Conservation (phyloP, 192 early-diverging fungal species). For the Gorgonomyces haynaldii region DNA sequence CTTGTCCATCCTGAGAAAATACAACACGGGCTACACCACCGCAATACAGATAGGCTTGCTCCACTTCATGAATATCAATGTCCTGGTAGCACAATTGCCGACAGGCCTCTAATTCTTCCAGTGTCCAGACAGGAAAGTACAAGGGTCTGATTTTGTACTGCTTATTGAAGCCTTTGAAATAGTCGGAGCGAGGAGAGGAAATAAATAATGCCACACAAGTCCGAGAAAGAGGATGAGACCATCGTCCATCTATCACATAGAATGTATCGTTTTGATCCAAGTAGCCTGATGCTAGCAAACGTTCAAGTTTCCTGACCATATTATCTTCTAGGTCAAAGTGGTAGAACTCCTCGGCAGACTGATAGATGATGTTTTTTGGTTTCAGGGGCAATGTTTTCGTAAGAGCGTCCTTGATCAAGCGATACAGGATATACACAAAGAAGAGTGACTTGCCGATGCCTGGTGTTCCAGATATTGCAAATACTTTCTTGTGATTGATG, state of each 20-base stretch:
- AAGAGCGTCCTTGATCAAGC: constrained; percentile 11
- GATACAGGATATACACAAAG: constrained; percentile 19
- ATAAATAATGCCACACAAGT: constrained; percentile 12
- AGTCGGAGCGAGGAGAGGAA: constrained; percentile 11
- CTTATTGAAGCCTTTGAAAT: constrained; percentile 12
- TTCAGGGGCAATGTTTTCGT: constrained; percentile 8
- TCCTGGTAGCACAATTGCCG: constrained; percentile 7
- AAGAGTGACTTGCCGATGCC: constrained; percentile 18
- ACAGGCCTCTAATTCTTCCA: constrained; percentile 11
- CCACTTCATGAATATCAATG: constrained; percentile 1
- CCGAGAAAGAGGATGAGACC: constrained; percentile 2
- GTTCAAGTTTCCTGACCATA: too few species aligned
- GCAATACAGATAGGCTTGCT: constrained; percentile 12
- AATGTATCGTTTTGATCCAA: constrained; percentile 9
- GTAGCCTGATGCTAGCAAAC: neutral
- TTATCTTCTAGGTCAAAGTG: too few species aligned
- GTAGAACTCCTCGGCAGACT: too few species aligned
- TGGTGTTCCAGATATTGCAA: constrained; percentile 20
- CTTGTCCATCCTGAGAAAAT: constrained; percentile 6
- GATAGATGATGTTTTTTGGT: constrained; percentile 2
- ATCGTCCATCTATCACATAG: constrained; percentile 17
- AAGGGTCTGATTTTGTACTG: constrained; percentile 2
- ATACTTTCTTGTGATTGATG: constrained; percentile 1
- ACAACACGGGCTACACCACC: constrained; percentile 17
- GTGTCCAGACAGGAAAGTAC: constrained; percentile 15